Percentiles rank a stretch among this genome's conserved stretches.
Conservation (phyloP, 2,329 filamentous ascomycete species). For the Penicillium sp. region DNA sequence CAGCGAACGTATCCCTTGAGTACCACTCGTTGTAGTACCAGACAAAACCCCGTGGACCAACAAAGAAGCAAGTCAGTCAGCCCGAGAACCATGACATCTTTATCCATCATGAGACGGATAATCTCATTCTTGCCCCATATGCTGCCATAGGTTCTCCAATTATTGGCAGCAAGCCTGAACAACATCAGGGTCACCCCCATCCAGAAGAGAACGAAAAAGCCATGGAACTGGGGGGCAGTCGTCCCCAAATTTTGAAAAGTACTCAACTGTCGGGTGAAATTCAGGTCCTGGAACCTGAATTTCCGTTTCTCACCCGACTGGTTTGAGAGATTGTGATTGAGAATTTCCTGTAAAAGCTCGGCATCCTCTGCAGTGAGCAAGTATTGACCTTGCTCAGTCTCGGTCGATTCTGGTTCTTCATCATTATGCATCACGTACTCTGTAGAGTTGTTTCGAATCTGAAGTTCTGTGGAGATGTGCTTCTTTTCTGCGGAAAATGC, state of each 20-base stretch:
- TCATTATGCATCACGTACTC: background rate
- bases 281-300: constrained; percentile 52
- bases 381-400: constrained; percentile 34
- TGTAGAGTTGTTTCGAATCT: background rate
- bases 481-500: background rate
- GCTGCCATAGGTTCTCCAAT: constrained; percentile 66
- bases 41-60: constrained; percentile 61
- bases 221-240: constrained; percentile 68
- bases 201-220: constrained; percentile 78
- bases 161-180: constrained; percentile 63
- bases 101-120: constrained; percentile 63
- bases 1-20: constrained; percentile 61
- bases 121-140: constrained; percentile 70
- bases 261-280: constrained; percentile 71
- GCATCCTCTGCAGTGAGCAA: constrained; percentile 50
- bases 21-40: constrained; percentile 62
- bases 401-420: background rate
- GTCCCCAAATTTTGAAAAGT: constrained; percentile 67
- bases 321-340: constrained; percentile 42
- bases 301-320: constrained; percentile 32
- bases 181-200: constrained; percentile 61
- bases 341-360: constrained; percentile 44
- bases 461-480: no score
- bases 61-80: constrained; percentile 70
- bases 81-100: constrained; percentile 50